A percentile compares a stretch with the other conserved stretches of the same genome.
Conservation (phyloP, 1,139 yeast genomes). For the Geotrichum citri-aurantii region DNA sequence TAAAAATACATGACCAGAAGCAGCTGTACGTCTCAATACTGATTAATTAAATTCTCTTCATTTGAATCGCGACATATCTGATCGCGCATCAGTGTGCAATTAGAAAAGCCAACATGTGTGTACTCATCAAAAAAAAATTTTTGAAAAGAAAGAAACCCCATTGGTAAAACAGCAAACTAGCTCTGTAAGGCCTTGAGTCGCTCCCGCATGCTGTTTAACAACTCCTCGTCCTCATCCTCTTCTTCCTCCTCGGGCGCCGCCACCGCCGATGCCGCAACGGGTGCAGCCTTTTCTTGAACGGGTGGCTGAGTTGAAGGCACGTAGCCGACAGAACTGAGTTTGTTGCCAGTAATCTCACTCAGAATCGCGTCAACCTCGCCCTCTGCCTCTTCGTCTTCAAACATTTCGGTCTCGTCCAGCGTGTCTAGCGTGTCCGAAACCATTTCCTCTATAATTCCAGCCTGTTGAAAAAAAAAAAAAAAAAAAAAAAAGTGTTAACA, state of each 20-base stretch:
- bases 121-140: neutral
- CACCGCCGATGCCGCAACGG: neutral
- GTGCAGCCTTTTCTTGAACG: slow-evolving; percentile 13
- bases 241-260: slow-evolving; percentile 36
- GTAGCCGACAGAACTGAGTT: slow-evolving; percentile 41
- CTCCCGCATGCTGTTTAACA: slow-evolving; percentile 83
- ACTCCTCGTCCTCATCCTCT: slow-evolving; percentile 66
- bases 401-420: slow-evolving; percentile 59
- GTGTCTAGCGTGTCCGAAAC: slow-evolving; percentile 81
- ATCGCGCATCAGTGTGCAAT: no score
- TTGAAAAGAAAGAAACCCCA: neutral
- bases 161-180: slow-evolving; percentile 27
- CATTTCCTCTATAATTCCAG: slow-evolving; percentile 95
- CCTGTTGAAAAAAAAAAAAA: slow-evolving; percentile 21
- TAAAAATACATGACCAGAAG: no score
- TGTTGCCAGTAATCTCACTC: slow-evolving; percentile 45
- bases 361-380: slow-evolving; percentile 61
- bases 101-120: no score
- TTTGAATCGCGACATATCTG: no score
- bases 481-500: neutral
- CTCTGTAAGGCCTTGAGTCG: slow-evolving; percentile 80
- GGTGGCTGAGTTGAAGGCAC: slow-evolving; percentile 22
- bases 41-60: no score
- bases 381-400: slow-evolving; percentile 62
- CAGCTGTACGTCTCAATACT: no score